phyloP scores from a whole-genome alignment of 768 basidiomycete species.

The Psilocybe cubensis region DNA sequence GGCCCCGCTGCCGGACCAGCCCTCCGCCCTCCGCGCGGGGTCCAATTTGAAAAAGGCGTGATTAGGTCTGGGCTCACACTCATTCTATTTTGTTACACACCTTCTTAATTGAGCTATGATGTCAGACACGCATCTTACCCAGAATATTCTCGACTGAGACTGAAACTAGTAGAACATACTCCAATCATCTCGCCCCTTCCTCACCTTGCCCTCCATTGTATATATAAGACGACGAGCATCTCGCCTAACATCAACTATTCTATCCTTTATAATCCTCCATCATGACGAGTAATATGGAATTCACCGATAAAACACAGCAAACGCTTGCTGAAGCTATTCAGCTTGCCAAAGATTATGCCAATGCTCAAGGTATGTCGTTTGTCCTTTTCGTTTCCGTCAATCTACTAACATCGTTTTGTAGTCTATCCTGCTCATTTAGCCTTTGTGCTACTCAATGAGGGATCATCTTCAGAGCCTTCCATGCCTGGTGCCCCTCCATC shows the following conservation, averaged over 20 bases:
- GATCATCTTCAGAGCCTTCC: slow-evolving; percentile 34
- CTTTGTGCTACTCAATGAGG: slow-evolving; percentile 78
- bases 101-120: neutral
- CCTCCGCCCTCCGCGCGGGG: no score
- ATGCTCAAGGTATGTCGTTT: slow-evolving; percentile 67
- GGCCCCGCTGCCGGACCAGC: no score
- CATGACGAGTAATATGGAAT: slow-evolving; percentile 69
- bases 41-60: no score
- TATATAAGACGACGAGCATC: slow-evolving; percentile 40
- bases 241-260: slow-evolving; percentile 69
- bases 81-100: neutral
- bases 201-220: neutral
- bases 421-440: slow-evolving; percentile 87
- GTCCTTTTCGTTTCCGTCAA: neutral
- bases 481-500: slow-evolving; percentile 36
- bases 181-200: neutral
- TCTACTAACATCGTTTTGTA: slow-evolving; percentile 29
- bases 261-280: slow-evolving; percentile 15
- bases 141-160: slow-evolving; percentile 24
- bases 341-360: slow-evolving; percentile 82
- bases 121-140: slow-evolving; percentile 2
- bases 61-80: no score
- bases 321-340: slow-evolving; percentile 74
- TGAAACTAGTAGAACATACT: slow-evolving; percentile 14
- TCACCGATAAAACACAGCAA: slow-evolving; percentile 84